A percentile compares a stretch with the other conserved stretches of the same genome.
Evolutionary conservation across 345 rosid genomes (phyloP).

Genomic region (Clausena lansium): DNA sequence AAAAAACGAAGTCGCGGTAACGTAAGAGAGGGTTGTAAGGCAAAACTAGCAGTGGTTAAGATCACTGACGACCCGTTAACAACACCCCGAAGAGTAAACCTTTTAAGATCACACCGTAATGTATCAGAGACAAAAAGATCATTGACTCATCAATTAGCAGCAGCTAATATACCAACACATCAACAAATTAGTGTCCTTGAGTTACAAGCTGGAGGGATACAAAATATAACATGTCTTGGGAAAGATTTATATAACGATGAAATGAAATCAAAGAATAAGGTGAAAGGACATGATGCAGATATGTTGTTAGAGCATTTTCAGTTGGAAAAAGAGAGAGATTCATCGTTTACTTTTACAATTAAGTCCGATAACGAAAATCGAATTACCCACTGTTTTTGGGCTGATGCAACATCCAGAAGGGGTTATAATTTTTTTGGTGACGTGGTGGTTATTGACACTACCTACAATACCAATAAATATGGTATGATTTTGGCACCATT

Average conservation of each 20-base stretch:
- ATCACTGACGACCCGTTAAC: no score
- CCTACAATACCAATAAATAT: not conserved
- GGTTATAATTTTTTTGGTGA: not conserved
- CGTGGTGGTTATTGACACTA: not conserved
- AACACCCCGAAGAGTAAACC: no score
- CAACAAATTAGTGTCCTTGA: not conserved
- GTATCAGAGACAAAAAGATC: not conserved
- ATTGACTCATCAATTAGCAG: not conserved
- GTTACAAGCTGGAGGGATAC: not conserved
- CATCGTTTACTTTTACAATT: not conserved
- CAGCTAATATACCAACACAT: not conserved
- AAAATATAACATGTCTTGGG: not conserved
- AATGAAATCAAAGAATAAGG: no score
- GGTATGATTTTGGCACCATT: not conserved
- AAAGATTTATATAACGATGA: not conserved
- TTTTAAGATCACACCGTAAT: not conserved
- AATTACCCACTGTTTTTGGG: no score
- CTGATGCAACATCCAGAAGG: not conserved
- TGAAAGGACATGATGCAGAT: not conserved
- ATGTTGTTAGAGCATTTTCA: not conserved
- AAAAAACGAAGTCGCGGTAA: not conserved
- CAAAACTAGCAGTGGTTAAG: not conserved
- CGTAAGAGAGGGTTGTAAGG: not conserved
- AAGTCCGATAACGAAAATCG: not conserved
- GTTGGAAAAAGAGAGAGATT: not conserved